phyloP scores from a whole-genome alignment of 805 yeast genomes.

The Metschnikowia matae region DNA sequence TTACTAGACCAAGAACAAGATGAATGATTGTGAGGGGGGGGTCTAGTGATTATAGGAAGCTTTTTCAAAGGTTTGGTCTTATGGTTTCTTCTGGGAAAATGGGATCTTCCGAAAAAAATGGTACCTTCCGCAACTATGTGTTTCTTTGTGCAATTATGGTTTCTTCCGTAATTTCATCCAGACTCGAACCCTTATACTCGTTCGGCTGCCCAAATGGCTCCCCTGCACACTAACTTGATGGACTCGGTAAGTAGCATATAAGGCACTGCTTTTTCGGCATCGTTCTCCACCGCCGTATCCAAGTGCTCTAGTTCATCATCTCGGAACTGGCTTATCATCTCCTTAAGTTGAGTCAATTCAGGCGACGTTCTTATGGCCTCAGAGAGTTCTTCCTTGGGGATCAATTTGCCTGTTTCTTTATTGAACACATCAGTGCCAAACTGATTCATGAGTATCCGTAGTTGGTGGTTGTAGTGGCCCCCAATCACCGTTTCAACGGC shows the following conservation, averaged over 20 bases:
- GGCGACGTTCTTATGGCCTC: conserved; percentile 36
- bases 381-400: conserved; percentile 21
- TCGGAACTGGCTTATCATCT: conserved; percentile 68
- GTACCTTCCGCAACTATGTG: no score
- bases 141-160: no score
- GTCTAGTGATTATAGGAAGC: no score
- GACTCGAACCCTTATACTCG: conserved; percentile 48
- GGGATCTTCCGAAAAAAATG: no score
- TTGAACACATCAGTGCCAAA: conserved; percentile 46
- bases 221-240: conserved; percentile 75
- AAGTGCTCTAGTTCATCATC: conserved; percentile 95
- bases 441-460: conserved; percentile 69
- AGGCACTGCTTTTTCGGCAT: conserved; percentile 90
- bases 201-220: conserved; percentile 92
- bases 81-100: no score
- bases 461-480: conserved; percentile 87
- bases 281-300: conserved; percentile 88
- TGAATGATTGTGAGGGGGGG: no score
- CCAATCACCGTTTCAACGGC: conserved; percentile 99
- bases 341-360: conserved; percentile 56
- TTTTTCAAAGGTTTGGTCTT: no score
- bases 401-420: conserved; percentile 29
- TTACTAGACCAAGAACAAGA: neutral
- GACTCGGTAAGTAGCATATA: conserved; percentile 84
- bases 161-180: neutral